Conservation (phyloP, 2,329 filamentous ascomycete species). For the Colletotrichum karsti region DNA sequence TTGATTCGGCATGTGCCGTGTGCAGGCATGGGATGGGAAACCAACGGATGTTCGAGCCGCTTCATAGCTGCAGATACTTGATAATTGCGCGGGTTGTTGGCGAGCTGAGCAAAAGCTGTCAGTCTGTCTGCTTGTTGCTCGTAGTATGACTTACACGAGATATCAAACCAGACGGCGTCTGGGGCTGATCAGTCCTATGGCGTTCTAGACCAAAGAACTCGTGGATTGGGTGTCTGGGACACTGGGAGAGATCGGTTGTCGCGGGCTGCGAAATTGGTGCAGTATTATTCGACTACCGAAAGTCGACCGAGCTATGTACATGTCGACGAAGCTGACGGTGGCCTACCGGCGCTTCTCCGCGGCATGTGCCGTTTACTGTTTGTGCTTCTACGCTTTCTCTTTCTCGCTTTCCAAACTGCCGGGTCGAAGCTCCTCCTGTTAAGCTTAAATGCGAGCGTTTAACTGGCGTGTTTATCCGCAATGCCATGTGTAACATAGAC, state of each 20-base stretch:
- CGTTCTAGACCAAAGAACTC: slow-evolving; percentile 2
- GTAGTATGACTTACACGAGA: background rate
- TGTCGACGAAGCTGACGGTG: background rate
- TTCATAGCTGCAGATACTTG: background rate
- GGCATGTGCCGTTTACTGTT: background rate
- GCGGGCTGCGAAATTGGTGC: background rate
- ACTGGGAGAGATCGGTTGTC: background rate
- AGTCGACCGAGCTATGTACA: background rate
- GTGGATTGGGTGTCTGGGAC: slow-evolving; percentile 3
- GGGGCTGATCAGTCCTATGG: slow-evolving; percentile 8
- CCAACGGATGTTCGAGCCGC: background rate
- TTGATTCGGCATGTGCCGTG: slow-evolving; percentile 12
- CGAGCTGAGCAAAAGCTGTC: too few relatives aligned
- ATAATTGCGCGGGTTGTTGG: background rate
- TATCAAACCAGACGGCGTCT: background rate
- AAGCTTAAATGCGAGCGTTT: slow-evolving; percentile 24
- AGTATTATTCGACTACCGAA: background rate
- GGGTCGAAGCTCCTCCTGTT: slow-evolving; percentile 3
- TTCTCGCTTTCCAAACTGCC: background rate
- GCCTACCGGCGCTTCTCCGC: background rate
- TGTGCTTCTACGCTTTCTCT: background rate
- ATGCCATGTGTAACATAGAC: slow-evolving; percentile 13
- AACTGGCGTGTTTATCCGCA: slow-evolving; percentile 2
- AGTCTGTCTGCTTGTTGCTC: background rate
- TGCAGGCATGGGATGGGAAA: background rate